These are phyloP conservation scores for Cladosporium sp. DNA, from an alignment of 2,329 filamentous ascomycete genomes.

Conservation along the genomic window DNA sequence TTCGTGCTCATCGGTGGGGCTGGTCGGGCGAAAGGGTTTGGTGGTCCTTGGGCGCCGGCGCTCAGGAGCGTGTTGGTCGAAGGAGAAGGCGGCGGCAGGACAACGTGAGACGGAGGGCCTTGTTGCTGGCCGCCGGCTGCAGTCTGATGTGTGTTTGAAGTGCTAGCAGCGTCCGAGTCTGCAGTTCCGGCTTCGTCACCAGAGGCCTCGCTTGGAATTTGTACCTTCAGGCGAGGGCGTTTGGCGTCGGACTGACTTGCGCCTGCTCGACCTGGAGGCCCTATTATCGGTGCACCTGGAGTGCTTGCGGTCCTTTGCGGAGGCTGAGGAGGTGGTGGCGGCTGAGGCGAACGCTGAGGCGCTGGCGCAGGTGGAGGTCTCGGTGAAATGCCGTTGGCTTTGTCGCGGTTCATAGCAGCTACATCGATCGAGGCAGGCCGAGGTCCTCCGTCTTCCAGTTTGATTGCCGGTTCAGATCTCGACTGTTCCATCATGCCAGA, in stretches of 20 bases:
- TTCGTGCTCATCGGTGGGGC: conserved; percentile 60
- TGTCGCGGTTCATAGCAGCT: conserved; percentile 47
- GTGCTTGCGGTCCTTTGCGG: conserved; percentile 50
- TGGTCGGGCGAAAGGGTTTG: conserved; percentile 90
- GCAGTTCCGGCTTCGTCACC: conserved; percentile 66
- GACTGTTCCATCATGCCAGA: conserved; percentile 46
- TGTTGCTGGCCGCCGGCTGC: conserved; percentile 29
- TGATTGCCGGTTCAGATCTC: conserved; percentile 27
- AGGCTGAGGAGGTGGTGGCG: conserved; percentile 29
- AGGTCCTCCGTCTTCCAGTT: conserved; percentile 36
- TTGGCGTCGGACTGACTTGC: conserved; percentile 63
- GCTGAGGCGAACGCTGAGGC: conserved; percentile 19
- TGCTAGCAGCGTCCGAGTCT: conserved; percentile 55
- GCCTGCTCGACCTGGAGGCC: conserved; percentile 70
- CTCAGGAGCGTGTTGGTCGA: conserved; percentile 80
- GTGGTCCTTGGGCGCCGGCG: conserved; percentile 84
- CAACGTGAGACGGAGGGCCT: conserved; percentile 48
- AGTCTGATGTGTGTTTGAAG: conserved; percentile 54
- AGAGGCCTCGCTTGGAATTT: conserved; percentile 88
- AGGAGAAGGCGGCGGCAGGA: conserved; percentile 87
- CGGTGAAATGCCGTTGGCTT: conserved; percentile 45
- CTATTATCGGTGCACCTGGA: conserved; percentile 62
- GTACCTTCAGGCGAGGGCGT: conserved; percentile 80
- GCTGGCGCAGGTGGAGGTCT: conserved; percentile 35
- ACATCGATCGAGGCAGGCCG: conserved; percentile 62